Evolutionary conservation across 2,329 filamentous ascomycete species (phyloP).

Genomic region (Arthrobotrys megalospora): DNA sequence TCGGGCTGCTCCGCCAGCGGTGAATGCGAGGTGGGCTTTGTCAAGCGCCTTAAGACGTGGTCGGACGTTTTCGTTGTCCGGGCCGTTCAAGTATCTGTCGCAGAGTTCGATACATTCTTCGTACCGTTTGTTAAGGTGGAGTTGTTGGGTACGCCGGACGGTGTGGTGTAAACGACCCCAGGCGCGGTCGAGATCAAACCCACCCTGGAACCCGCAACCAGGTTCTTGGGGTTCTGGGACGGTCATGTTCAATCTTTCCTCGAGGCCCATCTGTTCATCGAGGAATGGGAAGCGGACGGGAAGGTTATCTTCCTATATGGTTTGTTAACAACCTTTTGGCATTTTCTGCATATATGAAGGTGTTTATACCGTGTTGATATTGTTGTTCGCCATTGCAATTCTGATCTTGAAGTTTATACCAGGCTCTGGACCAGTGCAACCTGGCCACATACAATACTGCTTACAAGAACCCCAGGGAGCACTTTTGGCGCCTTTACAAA

Average conservation of each 20-base stretch:
- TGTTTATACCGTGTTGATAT: conserved; percentile 6
- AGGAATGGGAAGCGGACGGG: conserved; percentile 4
- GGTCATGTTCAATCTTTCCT: background rate
- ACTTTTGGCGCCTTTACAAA: background rate
- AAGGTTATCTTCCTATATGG: background rate
- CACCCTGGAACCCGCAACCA: background rate
- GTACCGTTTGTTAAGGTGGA: background rate
- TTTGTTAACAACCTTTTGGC: background rate
- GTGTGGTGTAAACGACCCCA: background rate
- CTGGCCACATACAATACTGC: background rate
- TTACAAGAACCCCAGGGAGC: background rate
- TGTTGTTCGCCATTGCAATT: background rate
- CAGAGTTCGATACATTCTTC: background rate
- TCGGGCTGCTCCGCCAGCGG: background rate
- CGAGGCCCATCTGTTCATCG: background rate
- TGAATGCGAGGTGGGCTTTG: conserved; percentile 3
- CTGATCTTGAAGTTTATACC: too few species aligned
- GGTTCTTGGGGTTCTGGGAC: background rate
- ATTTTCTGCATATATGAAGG: background rate
- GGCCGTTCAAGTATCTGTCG: background rate
- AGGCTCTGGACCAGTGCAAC: background rate
- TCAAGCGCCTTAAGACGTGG: background rate
- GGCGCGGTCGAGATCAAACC: background rate
- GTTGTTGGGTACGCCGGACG: background rate
- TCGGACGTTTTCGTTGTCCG: background rate